phyloP scores from a whole-genome alignment of 305 asterid genomes.

The Fraxinus angustifolia region DNA sequence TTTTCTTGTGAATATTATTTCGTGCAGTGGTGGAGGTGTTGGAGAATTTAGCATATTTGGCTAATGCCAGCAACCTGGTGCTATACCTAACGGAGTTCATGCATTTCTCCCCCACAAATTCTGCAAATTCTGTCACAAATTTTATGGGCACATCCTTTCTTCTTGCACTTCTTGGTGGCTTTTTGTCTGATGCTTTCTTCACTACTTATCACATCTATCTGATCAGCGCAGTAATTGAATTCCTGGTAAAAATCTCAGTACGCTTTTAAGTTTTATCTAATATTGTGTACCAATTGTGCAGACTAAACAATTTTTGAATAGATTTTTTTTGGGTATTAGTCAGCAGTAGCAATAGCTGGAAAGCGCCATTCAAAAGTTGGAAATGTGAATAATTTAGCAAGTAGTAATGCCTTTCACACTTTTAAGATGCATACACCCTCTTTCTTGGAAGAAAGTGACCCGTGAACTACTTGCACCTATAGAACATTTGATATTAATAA shows the following conservation, averaged over 20 bases:
- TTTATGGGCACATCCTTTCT: constrained; percentile 95
- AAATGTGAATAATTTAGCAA: constrained; percentile 19
- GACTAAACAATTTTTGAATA: neutral
- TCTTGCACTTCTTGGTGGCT: constrained; percentile 87
- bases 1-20: neutral
- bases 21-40: constrained; percentile 64
- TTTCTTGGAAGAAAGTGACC: constrained; percentile 7
- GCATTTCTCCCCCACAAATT: constrained; percentile 69
- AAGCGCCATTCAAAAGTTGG: neutral
- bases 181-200: constrained; percentile 80
- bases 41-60: constrained; percentile 92
- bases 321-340: neutral
- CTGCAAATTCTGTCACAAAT: constrained; percentile 84
- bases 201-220: constrained; percentile 63
- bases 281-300: neutral
- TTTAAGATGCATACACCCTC: constrained; percentile 1
- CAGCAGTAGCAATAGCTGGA: neutral
- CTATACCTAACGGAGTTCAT: constrained; percentile 57
- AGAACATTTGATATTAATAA: neutral
- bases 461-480: neutral
- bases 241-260: constrained; percentile 44
- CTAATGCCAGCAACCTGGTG: constrained; percentile 89
- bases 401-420: constrained; percentile 3
- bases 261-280: neutral
- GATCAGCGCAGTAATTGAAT: constrained; percentile 55